Evolutionary conservation across 495 filamentous ascomycete species (phyloP).

Genomic region (Penicillium coprophilum): DNA sequence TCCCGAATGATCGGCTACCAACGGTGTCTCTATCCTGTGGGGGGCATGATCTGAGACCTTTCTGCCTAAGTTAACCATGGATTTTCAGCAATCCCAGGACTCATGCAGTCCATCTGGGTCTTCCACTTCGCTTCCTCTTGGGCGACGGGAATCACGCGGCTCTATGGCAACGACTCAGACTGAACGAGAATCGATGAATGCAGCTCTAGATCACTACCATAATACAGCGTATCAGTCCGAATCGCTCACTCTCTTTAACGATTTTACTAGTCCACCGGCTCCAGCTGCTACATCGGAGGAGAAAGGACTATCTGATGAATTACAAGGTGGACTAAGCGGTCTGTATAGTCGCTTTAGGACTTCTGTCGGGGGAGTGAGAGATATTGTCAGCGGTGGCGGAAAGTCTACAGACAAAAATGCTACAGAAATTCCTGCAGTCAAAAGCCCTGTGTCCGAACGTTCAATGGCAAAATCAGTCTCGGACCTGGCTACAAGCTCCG

Average conservation of each 20-base stretch:
- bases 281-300: conserved; percentile 56
- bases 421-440: conserved; percentile 25
- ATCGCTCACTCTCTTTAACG: conserved; percentile 83
- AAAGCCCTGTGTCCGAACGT: conserved; percentile 30
- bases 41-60: conserved; percentile 22
- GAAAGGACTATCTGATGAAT: conserved; percentile 66
- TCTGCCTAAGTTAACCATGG: conserved; percentile 34
- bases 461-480: conserved; percentile 30
- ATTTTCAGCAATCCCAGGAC: conserved; percentile 38
- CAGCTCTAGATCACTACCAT: conserved; percentile 82
- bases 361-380: conserved; percentile 70
- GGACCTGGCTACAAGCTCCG: conserved; percentile 22
- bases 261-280: conserved; percentile 58
- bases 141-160: conserved; percentile 57
- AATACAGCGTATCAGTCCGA: conserved; percentile 75
- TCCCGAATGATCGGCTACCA: conserved; percentile 15
- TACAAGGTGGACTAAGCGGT: conserved; percentile 81
- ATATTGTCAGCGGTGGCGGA: conserved; percentile 47
- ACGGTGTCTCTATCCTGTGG: conserved; percentile 5
- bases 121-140: conserved; percentile 44
- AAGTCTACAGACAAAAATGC: conserved; percentile 39
- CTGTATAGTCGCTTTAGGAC: conserved; percentile 79
- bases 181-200: conserved; percentile 68
- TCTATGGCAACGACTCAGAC: conserved; percentile 59
- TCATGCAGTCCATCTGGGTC: conserved; percentile 46